phyloP scores from a whole-genome alignment of 345 rosid species.

The Pistacia vera region DNA sequence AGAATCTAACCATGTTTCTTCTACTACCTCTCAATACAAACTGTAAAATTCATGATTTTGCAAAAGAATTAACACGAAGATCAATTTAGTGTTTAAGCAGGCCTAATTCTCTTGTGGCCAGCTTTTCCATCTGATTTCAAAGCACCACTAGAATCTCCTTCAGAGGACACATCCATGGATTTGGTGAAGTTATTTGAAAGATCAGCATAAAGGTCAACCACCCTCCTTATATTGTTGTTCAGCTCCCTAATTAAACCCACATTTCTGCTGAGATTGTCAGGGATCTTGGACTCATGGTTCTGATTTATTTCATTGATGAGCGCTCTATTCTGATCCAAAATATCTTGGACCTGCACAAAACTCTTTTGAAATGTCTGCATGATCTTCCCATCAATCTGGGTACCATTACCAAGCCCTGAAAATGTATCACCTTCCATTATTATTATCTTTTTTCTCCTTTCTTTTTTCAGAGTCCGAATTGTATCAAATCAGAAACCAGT shows the following conservation, averaged over 20 bases:
- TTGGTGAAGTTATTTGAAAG: constrained; percentile 66
- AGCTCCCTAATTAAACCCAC: constrained; percentile 79
- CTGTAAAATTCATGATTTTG: constrained; percentile 28
- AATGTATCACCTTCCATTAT: constrained; percentile 66
- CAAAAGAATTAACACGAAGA: constrained; percentile 25
- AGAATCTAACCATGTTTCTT: constrained; percentile 32
- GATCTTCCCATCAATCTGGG: constrained; percentile 56
- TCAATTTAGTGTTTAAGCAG: constrained; percentile 27
- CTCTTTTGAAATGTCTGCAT: constrained; percentile 72
- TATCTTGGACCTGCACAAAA: constrained; percentile 69
- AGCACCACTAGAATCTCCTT: constrained; percentile 59
- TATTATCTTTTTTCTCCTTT: background rate
- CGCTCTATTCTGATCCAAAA: constrained; percentile 69
- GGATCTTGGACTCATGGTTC: constrained; percentile 77
- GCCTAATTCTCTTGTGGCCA: constrained; percentile 60
- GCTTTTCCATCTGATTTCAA: constrained; percentile 49
- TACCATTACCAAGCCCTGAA: constrained; percentile 50
- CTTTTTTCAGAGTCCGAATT: constrained; percentile 14
- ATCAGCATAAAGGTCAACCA: constrained; percentile 68
- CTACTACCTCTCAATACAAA: constrained; percentile 30
- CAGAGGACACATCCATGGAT: constrained; percentile 63
- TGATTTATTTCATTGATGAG: constrained; percentile 79
- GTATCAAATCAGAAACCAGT: constrained; percentile 30
- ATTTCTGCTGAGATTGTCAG: constrained; percentile 69
- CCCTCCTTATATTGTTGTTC: constrained; percentile 77